phyloP scores from a whole-genome alignment of 257 asterid species.

The Marsdenia floribunda region DNA sequence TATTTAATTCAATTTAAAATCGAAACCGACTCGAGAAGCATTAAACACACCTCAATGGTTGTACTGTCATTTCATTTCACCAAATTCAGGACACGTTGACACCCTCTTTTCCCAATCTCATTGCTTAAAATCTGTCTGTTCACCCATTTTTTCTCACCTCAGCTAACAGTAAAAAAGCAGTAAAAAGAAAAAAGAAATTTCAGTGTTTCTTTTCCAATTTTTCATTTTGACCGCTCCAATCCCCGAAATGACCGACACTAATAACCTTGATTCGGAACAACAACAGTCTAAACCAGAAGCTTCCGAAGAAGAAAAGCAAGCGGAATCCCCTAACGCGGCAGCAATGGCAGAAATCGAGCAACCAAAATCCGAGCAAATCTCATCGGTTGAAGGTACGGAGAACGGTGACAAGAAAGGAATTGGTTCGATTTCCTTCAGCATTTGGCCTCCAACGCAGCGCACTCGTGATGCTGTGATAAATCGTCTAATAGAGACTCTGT shows the following conservation, averaged over 20 bases:
- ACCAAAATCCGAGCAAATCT: slow-evolving; percentile 12
- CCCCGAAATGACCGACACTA: slow-evolving; percentile 4
- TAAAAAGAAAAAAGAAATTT: background rate
- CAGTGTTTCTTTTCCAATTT: background rate
- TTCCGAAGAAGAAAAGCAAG: background rate
- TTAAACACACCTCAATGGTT: background rate
- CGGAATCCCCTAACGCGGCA: slow-evolving; percentile 15
- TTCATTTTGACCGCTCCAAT: background rate
- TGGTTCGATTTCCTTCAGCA: slow-evolving; percentile 52
- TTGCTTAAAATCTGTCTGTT: too few species aligned
- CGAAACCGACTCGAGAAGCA: too few species aligned
- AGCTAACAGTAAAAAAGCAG: too few species aligned
- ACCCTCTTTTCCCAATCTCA: background rate
- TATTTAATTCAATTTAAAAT: too few species aligned
- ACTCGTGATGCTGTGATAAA: slow-evolving; percentile 77
- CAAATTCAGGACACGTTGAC: background rate
- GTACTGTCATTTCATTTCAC: background rate
- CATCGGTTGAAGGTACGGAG: slow-evolving; percentile 7
- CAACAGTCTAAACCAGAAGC: background rate
- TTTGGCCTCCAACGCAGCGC: slow-evolving; percentile 87
- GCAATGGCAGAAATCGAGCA: slow-evolving; percentile 33
- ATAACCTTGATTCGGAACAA: background rate
- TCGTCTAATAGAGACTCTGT: slow-evolving; percentile 73
- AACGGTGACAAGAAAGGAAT: slow-evolving; percentile 18
- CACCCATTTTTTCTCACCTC: background rate